phyloP scores from a whole-genome alignment of 2,329 filamentous ascomycete genomes.

The Penicillium sp. region DNA sequence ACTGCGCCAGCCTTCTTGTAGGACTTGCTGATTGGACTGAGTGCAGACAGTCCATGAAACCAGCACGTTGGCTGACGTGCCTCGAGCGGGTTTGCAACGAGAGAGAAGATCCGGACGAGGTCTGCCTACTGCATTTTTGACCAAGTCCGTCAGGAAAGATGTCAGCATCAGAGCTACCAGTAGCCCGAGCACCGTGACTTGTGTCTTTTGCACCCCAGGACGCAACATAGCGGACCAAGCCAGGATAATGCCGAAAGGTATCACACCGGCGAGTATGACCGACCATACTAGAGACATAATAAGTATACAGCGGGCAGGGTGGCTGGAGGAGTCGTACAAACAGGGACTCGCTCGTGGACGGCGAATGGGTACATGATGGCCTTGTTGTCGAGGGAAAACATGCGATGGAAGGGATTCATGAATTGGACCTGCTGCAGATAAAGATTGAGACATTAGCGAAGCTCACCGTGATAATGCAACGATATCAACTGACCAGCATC shows the following conservation, averaged over 20 bases:
- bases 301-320: background rate
- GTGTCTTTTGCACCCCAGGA: constrained; percentile 69
- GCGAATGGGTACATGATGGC: constrained; percentile 84
- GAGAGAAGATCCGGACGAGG: constrained; percentile 82
- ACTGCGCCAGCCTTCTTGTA: constrained; percentile 62
- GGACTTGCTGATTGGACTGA: constrained; percentile 50
- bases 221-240: constrained; percentile 60
- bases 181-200: constrained; percentile 79
- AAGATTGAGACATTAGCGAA: background rate
- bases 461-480: too few species aligned
- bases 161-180: constrained; percentile 71
- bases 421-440: constrained; percentile 53
- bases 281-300: constrained; percentile 52
- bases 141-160: constrained; percentile 76
- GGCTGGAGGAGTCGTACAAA: constrained; percentile 50
- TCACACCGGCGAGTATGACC: constrained; percentile 69
- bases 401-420: constrained; percentile 83
- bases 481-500: constrained; percentile 24
- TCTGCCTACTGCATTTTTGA: constrained; percentile 83
- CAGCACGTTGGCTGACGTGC: constrained; percentile 52
- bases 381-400: constrained; percentile 85
- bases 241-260: constrained; percentile 65
- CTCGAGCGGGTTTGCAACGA: constrained; percentile 70
- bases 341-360: constrained; percentile 73
- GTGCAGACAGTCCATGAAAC: constrained; percentile 48